Evolutionary conservation across 139 green algal genomes (phyloP), one percentile per base, ranked within the genome.

Genomic region (Chlorella sorokiniana): DNA sequence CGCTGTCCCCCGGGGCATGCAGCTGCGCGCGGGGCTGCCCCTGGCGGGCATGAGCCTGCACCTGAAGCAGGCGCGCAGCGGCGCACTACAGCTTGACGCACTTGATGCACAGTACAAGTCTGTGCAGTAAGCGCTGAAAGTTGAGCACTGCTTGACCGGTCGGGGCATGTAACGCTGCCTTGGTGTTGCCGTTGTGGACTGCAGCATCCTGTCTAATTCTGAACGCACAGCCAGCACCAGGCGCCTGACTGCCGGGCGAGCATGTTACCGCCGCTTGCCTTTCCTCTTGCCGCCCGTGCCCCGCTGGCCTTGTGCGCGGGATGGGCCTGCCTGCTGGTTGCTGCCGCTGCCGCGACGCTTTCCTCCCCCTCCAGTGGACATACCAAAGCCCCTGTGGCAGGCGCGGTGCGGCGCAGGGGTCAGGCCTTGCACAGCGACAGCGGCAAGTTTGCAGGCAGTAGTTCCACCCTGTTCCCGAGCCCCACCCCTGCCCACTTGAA

Each of bases 281-380:
- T 79, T 79, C 73, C 69, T 79, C 73, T 79, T 79, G 73, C 73
- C 54, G 51, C 73, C 41, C 16, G 37, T 40, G 73, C 52, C 73
- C 2, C 54, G 54, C 3, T 33, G 48, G 33, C 71, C 48, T 48
- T 78, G 71, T 29, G 68, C 40, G 65, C 37, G 37, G 35, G 40
- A 29, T 35, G 65, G 42, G 3, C 9, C 6, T 33, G 69, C 25
- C 69, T 38, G 62, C 3, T 44, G 35, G 20, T 33, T 35, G 20
- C 35, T 62, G 44, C 70, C 44, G 40, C 37, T 20, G 35, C 61
- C 42, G 48, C 35, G 16, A 33, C 54, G 14, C 35, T 33, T 8
- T 1, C 14, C 37, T 2, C 38, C 54, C 3, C 11, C 44, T 14
- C 40, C 42, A 0, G 68, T 40, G 27, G 69, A 61, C 29, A 76